Conservation (phyloP, 2,329 filamentous ascomycete species). For the Penicillium sp. region DNA sequence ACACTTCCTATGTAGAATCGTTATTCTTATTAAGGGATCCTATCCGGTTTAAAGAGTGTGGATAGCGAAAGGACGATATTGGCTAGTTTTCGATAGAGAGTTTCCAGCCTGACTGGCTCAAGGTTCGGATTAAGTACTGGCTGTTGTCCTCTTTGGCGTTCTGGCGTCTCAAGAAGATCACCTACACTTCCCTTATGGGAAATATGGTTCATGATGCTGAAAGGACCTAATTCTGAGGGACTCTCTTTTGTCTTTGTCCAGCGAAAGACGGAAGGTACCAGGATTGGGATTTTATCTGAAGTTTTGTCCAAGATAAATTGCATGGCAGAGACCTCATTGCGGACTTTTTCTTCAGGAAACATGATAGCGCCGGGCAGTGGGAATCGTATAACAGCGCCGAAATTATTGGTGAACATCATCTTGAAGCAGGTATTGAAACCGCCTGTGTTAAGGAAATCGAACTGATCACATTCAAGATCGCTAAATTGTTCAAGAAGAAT, state of each 20-base stretch:
- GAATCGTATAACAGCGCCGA: constrained; percentile 21
- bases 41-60: constrained; percentile 31
- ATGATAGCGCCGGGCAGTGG: constrained; percentile 16
- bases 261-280: background rate
- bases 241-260: constrained; percentile 1
- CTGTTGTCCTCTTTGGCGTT: background rate
- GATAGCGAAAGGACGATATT: constrained; percentile 43
- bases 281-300: constrained; percentile 5
- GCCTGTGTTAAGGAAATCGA: constrained; percentile 5
- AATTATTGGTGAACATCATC: constrained; percentile 20
- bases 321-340: constrained; percentile 16
- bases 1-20: constrained; percentile 26
- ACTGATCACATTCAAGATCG: background rate
- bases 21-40: constrained; percentile 27
- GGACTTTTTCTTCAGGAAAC: constrained; percentile 29
- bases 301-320: constrained; percentile 5
- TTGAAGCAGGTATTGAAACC: constrained; percentile 25
- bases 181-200: background rate
- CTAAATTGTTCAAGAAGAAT: background rate
- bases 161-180: background rate
- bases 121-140: constrained; percentile 12
- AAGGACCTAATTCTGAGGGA: background rate
- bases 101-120: constrained; percentile 4
- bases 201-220: background rate
- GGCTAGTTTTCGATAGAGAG: constrained; percentile 43